Conservation (phyloP, 2,329 filamentous ascomycete species). For the Hypoxylon sp. region DNA sequence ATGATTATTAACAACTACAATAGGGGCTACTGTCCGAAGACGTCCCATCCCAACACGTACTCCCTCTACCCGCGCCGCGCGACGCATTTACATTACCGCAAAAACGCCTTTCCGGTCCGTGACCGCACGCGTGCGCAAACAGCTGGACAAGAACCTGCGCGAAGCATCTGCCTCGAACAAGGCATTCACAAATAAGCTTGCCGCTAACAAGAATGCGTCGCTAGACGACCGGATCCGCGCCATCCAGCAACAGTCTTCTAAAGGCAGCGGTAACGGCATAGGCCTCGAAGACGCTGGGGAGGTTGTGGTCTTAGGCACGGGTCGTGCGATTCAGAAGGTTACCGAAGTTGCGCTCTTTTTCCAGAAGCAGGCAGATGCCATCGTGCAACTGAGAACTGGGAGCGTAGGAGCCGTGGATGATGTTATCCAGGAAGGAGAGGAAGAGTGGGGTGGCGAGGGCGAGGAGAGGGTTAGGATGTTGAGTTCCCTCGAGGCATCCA, state of each 20-base stretch:
- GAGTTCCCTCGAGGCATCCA: conserved; percentile 66
- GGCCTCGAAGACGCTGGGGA: conserved; percentile 58
- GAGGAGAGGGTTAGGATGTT: conserved; percentile 62
- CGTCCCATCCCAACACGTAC: conserved; percentile 62
- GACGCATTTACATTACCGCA: conserved; percentile 74
- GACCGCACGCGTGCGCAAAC: conserved; percentile 74
- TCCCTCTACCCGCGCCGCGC: conserved; percentile 56
- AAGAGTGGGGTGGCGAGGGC: conserved; percentile 46
- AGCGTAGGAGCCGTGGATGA: conserved; percentile 78
- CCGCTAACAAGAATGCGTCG: conserved; percentile 63
- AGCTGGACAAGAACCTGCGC: conserved; percentile 69
- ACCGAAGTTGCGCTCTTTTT: conserved; percentile 76
- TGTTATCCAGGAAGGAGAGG: conserved; percentile 63
- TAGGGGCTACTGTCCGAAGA: conserved; percentile 66
- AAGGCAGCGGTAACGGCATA: conserved; percentile 52
- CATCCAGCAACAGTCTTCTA: conserved; percentile 53
- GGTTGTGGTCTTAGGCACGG: conserved; percentile 75
- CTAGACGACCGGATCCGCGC: conserved; percentile 63
- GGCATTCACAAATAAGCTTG: conserved; percentile 56
- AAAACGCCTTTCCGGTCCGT: conserved; percentile 77
- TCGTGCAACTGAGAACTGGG: conserved; percentile 72
- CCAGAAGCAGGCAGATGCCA: conserved; percentile 70
- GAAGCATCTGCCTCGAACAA: conserved; percentile 51
- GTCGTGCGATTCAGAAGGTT: conserved; percentile 75
- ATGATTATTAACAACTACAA: conserved; percentile 34